A percentile compares a stretch with the other conserved stretches of the same genome.
Conservation (phyloP, 352 stramenopile genomes). For the Pythium aquatile region DNA sequence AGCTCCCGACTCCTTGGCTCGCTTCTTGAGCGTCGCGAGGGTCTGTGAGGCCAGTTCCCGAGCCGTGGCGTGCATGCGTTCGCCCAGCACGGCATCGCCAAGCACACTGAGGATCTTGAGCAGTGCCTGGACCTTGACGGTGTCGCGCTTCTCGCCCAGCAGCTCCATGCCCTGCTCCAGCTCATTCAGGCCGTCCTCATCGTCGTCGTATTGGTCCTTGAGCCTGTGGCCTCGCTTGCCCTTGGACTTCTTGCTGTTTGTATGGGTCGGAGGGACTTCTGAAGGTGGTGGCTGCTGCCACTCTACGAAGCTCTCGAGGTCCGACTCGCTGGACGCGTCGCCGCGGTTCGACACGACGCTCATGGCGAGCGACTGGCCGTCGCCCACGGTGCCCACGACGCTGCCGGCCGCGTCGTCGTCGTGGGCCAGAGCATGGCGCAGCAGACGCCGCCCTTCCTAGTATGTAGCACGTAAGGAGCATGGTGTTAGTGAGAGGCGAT, state of each 20-base stretch:
- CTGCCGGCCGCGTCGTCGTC: constrained; percentile 30
- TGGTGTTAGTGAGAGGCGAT: not conserved
- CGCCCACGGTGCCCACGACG: constrained; percentile 10
- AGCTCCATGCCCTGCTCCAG: constrained; percentile 55
- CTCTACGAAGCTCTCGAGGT: constrained; percentile 55
- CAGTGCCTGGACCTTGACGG: constrained; percentile 53
- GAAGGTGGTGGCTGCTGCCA: constrained; percentile 34
- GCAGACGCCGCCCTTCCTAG: constrained; percentile 51
- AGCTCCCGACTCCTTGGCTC: constrained; percentile 45
- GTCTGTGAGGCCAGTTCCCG: constrained; percentile 39
- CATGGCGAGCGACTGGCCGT: constrained; percentile 26
- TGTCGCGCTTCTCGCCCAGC: constrained; percentile 63
- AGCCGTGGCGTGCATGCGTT: constrained; percentile 40
- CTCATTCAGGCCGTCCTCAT: constrained; percentile 27
- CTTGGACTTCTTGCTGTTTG: constrained; percentile 23
- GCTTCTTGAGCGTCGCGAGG: constrained; percentile 57
- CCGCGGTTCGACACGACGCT: constrained; percentile 41
- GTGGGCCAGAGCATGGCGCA: constrained; percentile 49
- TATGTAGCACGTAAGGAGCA: not conserved
- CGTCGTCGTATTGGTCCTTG: constrained; percentile 34
- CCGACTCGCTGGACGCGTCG: constrained; percentile 56
- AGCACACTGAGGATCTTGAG: constrained; percentile 52
- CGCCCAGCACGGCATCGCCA: constrained; percentile 36
- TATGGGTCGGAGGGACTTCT: not conserved
- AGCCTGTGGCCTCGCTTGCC: constrained; percentile 29